Conservation (phyloP, 805 yeast genomes). For the Metschnikowia henanensis region DNA sequence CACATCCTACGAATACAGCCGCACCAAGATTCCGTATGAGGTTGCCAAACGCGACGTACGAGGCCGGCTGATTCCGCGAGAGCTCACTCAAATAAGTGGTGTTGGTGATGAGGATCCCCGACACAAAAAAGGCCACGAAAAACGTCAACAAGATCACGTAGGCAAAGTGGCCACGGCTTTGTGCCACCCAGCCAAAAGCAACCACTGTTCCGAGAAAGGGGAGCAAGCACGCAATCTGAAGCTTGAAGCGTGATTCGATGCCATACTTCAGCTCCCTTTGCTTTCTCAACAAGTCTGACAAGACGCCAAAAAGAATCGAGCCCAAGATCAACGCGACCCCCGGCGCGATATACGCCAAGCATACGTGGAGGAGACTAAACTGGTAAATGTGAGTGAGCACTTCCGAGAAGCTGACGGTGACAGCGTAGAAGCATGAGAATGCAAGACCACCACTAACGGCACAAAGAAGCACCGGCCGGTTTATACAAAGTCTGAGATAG, state of each 20-base stretch:
- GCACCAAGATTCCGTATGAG: conserved; percentile 54
- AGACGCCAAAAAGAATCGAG: conserved; percentile 48
- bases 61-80: conserved; percentile 49
- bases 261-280: conserved; percentile 29
- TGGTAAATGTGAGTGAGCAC: conserved; percentile 38
- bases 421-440: conserved; percentile 56
- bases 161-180: conserved; percentile 37
- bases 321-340: conserved; percentile 50
- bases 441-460: conserved; percentile 49
- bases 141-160: conserved; percentile 45
- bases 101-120: conserved; percentile 54
- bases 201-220: conserved; percentile 45
- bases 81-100: conserved; percentile 56
- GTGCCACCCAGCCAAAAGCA: conserved; percentile 54
- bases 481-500: conserved; percentile 38
- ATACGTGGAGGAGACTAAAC: conserved; percentile 34
- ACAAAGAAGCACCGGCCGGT: conserved; percentile 45
- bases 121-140: conserved; percentile 51
- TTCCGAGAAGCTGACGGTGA: conserved; percentile 50
- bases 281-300: conserved; percentile 42
- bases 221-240: conserved; percentile 45
- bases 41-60: conserved; percentile 54
- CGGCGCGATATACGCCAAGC: conserved; percentile 53
- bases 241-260: conserved; percentile 47
- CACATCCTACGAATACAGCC: conserved; percentile 49